Evolutionary conservation across 2,329 filamentous ascomycete species (phyloP).

Genomic region (Colletotrichum karsti): DNA sequence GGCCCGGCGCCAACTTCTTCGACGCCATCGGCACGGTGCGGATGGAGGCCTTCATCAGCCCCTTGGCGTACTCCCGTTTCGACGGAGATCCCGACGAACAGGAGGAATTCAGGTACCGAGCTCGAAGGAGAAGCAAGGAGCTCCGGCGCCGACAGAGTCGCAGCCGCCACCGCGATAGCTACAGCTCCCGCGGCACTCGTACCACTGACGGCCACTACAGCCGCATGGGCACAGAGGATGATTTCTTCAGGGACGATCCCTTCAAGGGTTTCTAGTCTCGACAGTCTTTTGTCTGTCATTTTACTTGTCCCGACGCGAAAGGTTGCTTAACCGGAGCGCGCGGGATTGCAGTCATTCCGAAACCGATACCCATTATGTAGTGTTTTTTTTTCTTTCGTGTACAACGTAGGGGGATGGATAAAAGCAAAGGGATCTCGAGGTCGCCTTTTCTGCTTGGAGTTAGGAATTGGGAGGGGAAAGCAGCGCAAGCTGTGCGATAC

Average conservation of each 20-base stretch:
- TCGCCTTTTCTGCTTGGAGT: constrained; percentile 10
- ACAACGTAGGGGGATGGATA: neutral
- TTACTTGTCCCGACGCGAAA: constrained; percentile 3
- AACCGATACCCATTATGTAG: constrained; percentile 26
- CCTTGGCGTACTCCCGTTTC: constrained; percentile 59
- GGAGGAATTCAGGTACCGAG: constrained; percentile 57
- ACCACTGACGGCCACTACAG: constrained; percentile 59
- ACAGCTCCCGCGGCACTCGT: constrained; percentile 53
- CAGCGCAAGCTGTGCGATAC: neutral
- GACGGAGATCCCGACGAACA: constrained; percentile 57
- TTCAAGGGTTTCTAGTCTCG: constrained; percentile 66
- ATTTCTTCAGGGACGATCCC: constrained; percentile 67
- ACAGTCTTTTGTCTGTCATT: neutral
- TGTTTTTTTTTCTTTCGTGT: constrained; percentile 26
- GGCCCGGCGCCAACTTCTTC: constrained; percentile 71
- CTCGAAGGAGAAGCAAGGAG: constrained; percentile 65
- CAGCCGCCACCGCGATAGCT: constrained; percentile 62
- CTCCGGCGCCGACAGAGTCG: constrained; percentile 60
- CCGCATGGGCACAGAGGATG: constrained; percentile 59
- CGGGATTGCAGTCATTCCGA: constrained; percentile 18
- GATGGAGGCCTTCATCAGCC: constrained; percentile 95
- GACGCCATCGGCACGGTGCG: constrained; percentile 90
- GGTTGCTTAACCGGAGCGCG: constrained; percentile 1
- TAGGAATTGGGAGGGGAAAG: neutral
- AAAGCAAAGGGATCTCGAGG: neutral